Base-by-base conservation (phyloP, 768 basidiomycete genomes). In the Mycena kentingensis region DNA sequence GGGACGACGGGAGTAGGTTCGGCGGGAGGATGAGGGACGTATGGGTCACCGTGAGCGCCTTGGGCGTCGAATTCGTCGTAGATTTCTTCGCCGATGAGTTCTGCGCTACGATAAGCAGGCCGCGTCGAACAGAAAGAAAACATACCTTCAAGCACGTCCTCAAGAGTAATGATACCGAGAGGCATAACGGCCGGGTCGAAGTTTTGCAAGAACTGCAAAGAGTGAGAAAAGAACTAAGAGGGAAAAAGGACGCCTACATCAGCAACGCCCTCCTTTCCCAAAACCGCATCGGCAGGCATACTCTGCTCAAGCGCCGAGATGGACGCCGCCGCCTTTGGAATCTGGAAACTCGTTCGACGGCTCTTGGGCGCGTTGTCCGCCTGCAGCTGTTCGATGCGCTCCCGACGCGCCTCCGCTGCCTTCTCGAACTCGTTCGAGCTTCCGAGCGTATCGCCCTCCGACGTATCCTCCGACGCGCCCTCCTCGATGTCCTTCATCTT, bases 61-160 rank as follows among this genome's bases (percentile, higher is more conserved):
- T 90, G 82, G 11, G 80, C 78, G 63, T 93, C 92, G 65, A 90
- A 93, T 70, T 94, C 93, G 63, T 94, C 91, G 54, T 90, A 91
- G 46, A 95, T 93, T 63, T 94, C 93, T 70, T 94, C 91, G 13
- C 93, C 93, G 49, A 95, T 94, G 11, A 95, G 77, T 65, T 94
- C 93, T 90, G 60, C 8, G 41, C 25, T 27, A 22, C 1, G 28
- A 44, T 3, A 28, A n/a, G 18, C 15, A 54, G 12, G 38, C 44
- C 10, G 50, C n/a, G 8, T 5, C 34, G 18, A 3, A 4, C 43
- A 19, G 18, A 26, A 50, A 25, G 12, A 26, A 18, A 34, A 61
- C 64, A 19, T 46, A 87, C 89, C 89, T 81, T 96, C 93, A 10
- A 96, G 76, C 8, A 96, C 90, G 58, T 96, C 93, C 69, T 96